phyloP scores from a whole-genome alignment of 768 basidiomycete genomes.

The Pulveroboletus sp. region DNA sequence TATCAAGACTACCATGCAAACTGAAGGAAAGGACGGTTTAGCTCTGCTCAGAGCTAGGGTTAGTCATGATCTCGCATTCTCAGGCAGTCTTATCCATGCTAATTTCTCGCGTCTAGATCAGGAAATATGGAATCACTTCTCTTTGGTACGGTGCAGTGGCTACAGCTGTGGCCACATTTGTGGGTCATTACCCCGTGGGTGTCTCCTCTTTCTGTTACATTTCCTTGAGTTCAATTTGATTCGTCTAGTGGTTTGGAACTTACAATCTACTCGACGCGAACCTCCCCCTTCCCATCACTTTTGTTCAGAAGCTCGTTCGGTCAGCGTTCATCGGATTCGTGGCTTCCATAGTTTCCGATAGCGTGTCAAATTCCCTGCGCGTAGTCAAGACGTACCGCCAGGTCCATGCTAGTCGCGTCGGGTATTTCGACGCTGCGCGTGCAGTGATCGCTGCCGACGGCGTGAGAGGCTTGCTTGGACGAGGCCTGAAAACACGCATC shows the following conservation, averaged over 20 bases:
- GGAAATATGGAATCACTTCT: conserved; percentile 67
- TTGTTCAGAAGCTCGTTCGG: conserved; percentile 60
- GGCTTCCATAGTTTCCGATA: conserved; percentile 83
- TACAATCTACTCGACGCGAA: conserved; percentile 74
- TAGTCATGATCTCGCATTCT: conserved; percentile 10
- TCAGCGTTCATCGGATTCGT: conserved; percentile 90
- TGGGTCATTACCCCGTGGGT: conserved; percentile 81
- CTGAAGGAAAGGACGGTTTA: conserved; percentile 73
- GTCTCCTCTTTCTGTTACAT: background rate
- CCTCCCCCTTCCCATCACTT: conserved; percentile 53
- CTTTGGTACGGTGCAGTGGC: conserved; percentile 92
- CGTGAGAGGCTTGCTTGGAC: conserved; percentile 73
- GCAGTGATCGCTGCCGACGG: conserved; percentile 77
- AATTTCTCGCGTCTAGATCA: conserved; percentile 45
- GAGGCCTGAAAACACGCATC: conserved; percentile 86
- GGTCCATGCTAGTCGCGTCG: conserved; percentile 76
- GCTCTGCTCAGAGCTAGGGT: conserved; percentile 65
- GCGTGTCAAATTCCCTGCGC: conserved; percentile 80
- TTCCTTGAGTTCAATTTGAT: conserved; percentile 1
- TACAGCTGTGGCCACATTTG: conserved; percentile 90
- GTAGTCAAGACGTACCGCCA: conserved; percentile 97
- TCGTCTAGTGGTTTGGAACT: conserved; percentile 68
- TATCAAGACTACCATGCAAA: conserved; percentile 92
- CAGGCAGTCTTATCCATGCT: background rate
- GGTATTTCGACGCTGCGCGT: conserved; percentile 73